These are phyloP conservation scores for Sarocladiaceae sp. DNA, from an alignment of 2,329 filamentous ascomycete genomes.

Conservation along the genomic window DNA sequence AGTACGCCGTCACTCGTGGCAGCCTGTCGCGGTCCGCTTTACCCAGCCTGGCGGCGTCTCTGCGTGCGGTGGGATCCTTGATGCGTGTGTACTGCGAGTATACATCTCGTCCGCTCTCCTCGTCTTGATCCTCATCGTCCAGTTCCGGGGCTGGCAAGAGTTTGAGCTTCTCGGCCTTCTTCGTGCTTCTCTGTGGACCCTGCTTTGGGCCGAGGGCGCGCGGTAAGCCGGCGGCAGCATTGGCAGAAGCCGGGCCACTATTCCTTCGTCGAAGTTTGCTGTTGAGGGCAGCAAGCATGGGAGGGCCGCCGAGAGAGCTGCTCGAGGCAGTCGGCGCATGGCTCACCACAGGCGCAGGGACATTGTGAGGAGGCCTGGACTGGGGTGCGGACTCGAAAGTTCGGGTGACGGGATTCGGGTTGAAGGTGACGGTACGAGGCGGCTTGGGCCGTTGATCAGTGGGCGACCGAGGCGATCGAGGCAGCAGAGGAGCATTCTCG, in stretches of 20 bases:
- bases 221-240: conserved; percentile 30
- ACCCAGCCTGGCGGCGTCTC: conserved; percentile 86
- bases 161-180: conserved; percentile 95
- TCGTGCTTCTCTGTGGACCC: conserved; percentile 89
- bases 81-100: conserved; percentile 98
- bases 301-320: conserved; percentile 34
- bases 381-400: conserved; percentile 48
- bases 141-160: conserved; percentile 88
- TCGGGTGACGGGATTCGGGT: conserved; percentile 61
- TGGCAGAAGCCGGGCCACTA: conserved; percentile 53
- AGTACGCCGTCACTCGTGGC: conserved; percentile 93
- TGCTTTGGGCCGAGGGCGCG: conserved; percentile 58
- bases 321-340: conserved; percentile 25
- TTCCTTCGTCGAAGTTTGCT: conserved; percentile 83
- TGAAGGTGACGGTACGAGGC: conserved; percentile 71
- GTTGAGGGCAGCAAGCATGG: conserved; percentile 76
- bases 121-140: conserved; percentile 71
- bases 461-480: conserved; percentile 10
- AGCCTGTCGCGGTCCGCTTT: conserved; percentile 87
- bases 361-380: conserved; percentile 16
- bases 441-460: conserved; percentile 36
- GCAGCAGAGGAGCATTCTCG: conserved; percentile 33
- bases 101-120: conserved; percentile 90
- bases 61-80: conserved; percentile 88
- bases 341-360: conserved; percentile 20